Evolutionary conservation across 2,329 filamentous ascomycete species (phyloP).

Genomic region (Pleurostoma richardsiae): DNA sequence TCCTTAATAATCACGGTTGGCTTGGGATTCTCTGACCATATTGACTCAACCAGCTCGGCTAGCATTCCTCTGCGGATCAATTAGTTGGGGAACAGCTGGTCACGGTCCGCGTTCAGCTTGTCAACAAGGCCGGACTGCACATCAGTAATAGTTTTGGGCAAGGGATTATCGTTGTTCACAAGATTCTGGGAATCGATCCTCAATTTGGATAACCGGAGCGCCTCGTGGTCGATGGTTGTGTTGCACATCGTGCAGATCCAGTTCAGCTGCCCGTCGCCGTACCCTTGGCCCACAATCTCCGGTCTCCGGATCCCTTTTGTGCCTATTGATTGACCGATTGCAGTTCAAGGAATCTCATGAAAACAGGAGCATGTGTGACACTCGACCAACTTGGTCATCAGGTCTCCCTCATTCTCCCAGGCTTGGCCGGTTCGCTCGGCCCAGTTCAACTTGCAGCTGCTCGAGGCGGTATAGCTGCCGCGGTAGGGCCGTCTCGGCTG

Average conservation of each 20-base stretch:
- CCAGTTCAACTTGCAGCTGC: conserved; percentile 37
- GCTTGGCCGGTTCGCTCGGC: conserved; percentile 33
- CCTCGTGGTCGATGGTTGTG: conserved; percentile 44
- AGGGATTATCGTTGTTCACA: conserved; percentile 14
- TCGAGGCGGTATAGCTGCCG: conserved; percentile 34
- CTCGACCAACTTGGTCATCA: conserved; percentile 31
- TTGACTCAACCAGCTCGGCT: conserved; percentile 2
- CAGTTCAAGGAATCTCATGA: not conserved
- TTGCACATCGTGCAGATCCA: conserved; percentile 41
- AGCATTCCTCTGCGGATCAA: conserved; percentile 7
- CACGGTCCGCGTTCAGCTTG: not conserved
- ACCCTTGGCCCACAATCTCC: conserved; percentile 36
- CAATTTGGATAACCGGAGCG: conserved; percentile 54
- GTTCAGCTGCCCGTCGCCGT: conserved; percentile 43
- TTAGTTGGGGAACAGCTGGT: conserved; percentile 8
- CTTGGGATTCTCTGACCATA: not conserved
- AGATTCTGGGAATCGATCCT: conserved; percentile 44
- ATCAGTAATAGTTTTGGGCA: conserved; percentile 57
- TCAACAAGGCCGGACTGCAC: conserved; percentile 31
- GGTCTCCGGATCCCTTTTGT: conserved; percentile 19
- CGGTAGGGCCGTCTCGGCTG: too few species aligned
- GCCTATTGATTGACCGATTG: not conserved
- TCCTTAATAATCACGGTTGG: not conserved
- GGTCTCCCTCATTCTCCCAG: conserved; percentile 53
- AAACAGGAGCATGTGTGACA: conserved; percentile 47